Conservation (phyloP, 257 asterid genomes). For the Plantago ovata region DNA sequence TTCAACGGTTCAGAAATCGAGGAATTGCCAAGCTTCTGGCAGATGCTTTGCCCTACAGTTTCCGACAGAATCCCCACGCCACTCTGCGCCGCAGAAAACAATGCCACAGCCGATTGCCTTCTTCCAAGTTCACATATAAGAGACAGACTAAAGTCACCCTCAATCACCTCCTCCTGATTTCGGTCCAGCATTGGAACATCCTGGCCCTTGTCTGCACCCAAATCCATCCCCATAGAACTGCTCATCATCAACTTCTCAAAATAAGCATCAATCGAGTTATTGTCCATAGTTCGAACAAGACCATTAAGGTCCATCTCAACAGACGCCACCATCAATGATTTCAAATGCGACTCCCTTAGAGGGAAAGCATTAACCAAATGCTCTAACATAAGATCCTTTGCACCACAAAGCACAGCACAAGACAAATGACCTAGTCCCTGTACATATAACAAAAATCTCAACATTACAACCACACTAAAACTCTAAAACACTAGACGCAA, state of each 20-base stretch:
- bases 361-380: constrained; percentile 53
- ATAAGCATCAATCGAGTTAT: constrained; percentile 31
- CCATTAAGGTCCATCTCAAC: constrained; percentile 53
- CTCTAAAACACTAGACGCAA: too few species aligned
- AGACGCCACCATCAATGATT: constrained; percentile 46
- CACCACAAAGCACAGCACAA: constrained; percentile 39
- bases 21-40: constrained; percentile 27
- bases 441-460: constrained; percentile 6
- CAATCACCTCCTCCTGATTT: constrained; percentile 17
- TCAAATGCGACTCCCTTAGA: constrained; percentile 59
- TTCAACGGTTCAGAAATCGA: constrained; percentile 23
- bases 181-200: constrained; percentile 19
- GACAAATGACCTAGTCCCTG: constrained; percentile 65
- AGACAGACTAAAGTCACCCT: constrained; percentile 34
- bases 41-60: constrained; percentile 26
- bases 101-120: constrained; percentile 44
- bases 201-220: constrained; percentile 21
- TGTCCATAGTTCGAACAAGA: constrained; percentile 27
- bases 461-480: constrained; percentile 1
- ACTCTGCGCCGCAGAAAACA: constrained; percentile 40
- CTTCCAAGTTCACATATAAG: constrained; percentile 42
- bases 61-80: constrained; percentile 43
- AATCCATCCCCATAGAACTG: constrained; percentile 20
- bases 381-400: constrained; percentile 42
- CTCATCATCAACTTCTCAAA: constrained; percentile 32